Base-by-base conservation (phyloP, 1,284 basidiomycete species). In the Ustilago shanxiensis region DNA sequence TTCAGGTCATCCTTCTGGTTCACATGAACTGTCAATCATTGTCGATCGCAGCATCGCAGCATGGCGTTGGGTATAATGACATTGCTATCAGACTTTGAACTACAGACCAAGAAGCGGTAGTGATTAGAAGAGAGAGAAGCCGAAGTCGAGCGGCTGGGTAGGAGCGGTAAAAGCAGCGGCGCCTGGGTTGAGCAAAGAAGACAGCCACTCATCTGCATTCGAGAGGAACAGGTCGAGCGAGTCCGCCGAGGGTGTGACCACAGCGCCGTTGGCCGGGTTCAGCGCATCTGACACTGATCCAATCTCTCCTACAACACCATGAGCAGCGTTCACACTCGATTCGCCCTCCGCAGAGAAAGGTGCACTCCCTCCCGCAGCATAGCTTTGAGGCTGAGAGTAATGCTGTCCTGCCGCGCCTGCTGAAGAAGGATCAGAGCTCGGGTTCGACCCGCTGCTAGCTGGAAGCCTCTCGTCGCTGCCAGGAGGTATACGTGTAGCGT, bases 181-280 rank as follows among this genome's bases (percentile, higher is more conserved):
- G 1, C 62, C 64, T 5, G 72, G 72, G 10, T 74, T 74, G 51
- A 74, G 66, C 33, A 74, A 35, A 53, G 66, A 69, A 18, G 72
- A 74, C 10, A 74, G 62, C 72, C 72, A 74, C 26, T 74, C 72
- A 61, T 74, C 72, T 1, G 72, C 72, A 33, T 74, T 74, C 14
- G 66, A 66, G 13, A 74, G 56, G 39, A 74, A 74, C 24, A 74
- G 60, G n/a, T 74, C 72, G 18, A 74, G 45, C 29, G 72, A 74
- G 13, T 74, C 66, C 14, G 62, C 72, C 3, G 66, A 60, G 8
- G 72, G 66, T 0, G 66, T 74, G 51, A 69, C 65, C 1, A 49
- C 65, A 22, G 50, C 66, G 0, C 50, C 41, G 24, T 56, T 62
- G 22, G 24, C 47, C 1, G 64, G 18, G 22, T 66, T 59, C 20